Conservation (phyloP, 2,329 filamentous ascomycete species). For the Pyrenochaeta sp. region DNA sequence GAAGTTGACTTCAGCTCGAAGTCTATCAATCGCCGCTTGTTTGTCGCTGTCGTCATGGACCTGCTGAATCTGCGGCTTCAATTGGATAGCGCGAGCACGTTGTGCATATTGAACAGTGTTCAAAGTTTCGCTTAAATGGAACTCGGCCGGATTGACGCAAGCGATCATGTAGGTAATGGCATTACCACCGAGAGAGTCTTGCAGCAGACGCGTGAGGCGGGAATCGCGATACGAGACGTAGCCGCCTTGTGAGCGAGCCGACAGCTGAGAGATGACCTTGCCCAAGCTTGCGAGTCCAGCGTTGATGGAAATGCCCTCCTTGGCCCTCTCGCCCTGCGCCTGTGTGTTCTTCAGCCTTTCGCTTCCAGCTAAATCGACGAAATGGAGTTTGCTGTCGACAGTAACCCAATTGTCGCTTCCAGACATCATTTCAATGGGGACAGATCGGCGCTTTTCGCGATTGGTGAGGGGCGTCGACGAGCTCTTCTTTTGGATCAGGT, state of each 20-base stretch:
- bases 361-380: conserved; percentile 96
- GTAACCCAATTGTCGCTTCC: conserved; percentile 72
- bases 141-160: conserved; percentile 95
- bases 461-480: conserved; percentile 59
- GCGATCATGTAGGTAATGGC: conserved; percentile 99
- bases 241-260: conserved; percentile 82
- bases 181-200: conserved; percentile 95
- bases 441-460: conserved; percentile 84
- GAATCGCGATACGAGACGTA: conserved; percentile 98
- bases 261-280: conserved; percentile 98
- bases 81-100: conserved; percentile 93
- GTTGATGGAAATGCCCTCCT: conserved; percentile 98
- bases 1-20: conserved; percentile 93
- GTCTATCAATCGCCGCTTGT: conserved; percentile 87
- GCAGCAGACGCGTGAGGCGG: conserved; percentile 90
- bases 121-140: conserved; percentile 95
- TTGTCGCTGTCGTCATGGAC: conserved; percentile 89
- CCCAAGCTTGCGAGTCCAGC: conserved; percentile 91
- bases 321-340: conserved; percentile 91
- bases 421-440: conserved; percentile 81
- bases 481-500: conserved; percentile 84
- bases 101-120: conserved; percentile 98
- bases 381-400: conserved; percentile 97
- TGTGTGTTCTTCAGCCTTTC: conserved; percentile 97
- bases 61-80: conserved; percentile 95